Conservation (phyloP, 345 rosid species). For the Hypericum androsaemum region DNA sequence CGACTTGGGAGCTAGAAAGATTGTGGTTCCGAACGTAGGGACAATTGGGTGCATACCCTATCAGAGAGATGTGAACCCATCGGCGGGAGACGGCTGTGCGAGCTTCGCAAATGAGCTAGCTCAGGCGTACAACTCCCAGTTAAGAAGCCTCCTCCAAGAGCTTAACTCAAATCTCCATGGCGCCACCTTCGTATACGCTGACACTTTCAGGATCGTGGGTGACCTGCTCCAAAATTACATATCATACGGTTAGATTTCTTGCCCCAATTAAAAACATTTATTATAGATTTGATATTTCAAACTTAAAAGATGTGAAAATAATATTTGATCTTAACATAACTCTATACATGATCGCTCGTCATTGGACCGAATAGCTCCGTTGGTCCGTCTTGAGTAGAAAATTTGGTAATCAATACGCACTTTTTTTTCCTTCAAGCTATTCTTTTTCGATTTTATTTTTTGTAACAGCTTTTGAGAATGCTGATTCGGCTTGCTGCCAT, state of each 20-base stretch:
- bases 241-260: slow-evolving; percentile 6
- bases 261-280: no score
- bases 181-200: slow-evolving; percentile 5
- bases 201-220: slow-evolving; percentile 4
- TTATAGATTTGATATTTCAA: no score
- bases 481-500: slow-evolving; percentile 31
- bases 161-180: slow-evolving; percentile 6
- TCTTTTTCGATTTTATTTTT: background rate
- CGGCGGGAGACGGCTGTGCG: background rate
- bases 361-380: no score
- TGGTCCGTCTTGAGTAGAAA: no score
- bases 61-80: background rate
- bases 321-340: no score
- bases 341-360: no score
- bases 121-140: slow-evolving; percentile 4
- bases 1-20: slow-evolving; percentile 15
- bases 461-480: slow-evolving; percentile 23
- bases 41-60: slow-evolving; percentile 8
- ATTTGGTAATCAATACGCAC: no score
- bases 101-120: background rate
- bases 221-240: slow-evolving; percentile 6
- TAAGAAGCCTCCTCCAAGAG: slow-evolving; percentile 7
- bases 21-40: slow-evolving; percentile 8
- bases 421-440: no score
- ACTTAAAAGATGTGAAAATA: no score